These are phyloP conservation scores for Fusarium torulosum DNA, from an alignment of 2,329 filamentous ascomycete genomes.

Conservation along the genomic window DNA sequence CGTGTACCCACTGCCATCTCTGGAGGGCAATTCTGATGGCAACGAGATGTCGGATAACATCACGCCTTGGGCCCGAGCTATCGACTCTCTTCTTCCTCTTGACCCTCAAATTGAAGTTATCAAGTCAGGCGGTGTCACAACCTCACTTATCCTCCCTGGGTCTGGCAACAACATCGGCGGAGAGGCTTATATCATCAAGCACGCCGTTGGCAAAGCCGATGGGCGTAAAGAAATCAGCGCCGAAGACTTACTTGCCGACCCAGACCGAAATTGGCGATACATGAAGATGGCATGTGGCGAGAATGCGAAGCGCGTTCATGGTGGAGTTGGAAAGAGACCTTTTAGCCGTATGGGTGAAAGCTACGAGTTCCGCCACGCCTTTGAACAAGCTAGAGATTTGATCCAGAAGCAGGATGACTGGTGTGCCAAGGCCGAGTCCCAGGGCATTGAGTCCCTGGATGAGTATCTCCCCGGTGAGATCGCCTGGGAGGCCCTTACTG, in stretches of 20 bases:
- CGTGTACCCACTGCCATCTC: conserved; percentile 67
- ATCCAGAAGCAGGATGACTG: conserved; percentile 75
- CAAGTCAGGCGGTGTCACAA: conserved; percentile 80
- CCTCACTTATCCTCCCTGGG: conserved; percentile 74
- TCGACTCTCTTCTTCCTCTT: conserved; percentile 73
- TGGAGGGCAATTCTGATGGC: conserved; percentile 67
- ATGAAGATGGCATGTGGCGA: conserved; percentile 84
- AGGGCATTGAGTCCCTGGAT: conserved; percentile 64
- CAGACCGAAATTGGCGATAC: conserved; percentile 74
- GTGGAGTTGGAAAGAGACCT: conserved; percentile 65
- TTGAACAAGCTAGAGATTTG: conserved; percentile 70
- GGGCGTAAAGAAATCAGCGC: conserved; percentile 73
- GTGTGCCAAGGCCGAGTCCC: conserved; percentile 68
- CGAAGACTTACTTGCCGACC: conserved; percentile 73
- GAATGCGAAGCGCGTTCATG: conserved; percentile 74
- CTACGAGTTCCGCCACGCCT: conserved; percentile 76
- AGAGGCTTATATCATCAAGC: conserved; percentile 77
- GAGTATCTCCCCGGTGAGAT: conserved; percentile 73
- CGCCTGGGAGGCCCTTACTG: conserved; percentile 72
- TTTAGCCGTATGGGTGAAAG: conserved; percentile 75
- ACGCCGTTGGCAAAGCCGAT: conserved; percentile 70
- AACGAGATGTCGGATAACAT: conserved; percentile 75
- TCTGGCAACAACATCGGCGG: conserved; percentile 81
- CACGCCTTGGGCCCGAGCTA: conserved; percentile 75
- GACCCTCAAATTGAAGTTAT: conserved; percentile 76